Conservation (phyloP, 441 rosid species). For the Theobroma grandiflorum region DNA sequence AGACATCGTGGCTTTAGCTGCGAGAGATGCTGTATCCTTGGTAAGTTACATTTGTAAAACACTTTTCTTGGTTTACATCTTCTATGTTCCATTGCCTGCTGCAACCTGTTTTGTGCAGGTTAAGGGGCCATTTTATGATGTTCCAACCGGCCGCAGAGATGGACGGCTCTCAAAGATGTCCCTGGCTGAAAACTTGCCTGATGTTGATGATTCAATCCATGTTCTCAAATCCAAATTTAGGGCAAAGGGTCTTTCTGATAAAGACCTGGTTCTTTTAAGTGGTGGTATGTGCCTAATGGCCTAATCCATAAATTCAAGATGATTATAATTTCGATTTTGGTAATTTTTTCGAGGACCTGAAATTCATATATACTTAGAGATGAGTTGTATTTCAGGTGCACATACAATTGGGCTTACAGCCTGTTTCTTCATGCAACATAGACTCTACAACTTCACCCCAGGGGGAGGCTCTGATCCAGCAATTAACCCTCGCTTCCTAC, state of each 20-base stretch:
- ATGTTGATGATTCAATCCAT: constrained; percentile 56
- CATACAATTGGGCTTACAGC: constrained; percentile 75
- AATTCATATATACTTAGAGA: background rate
- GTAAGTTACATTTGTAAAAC: constrained; percentile 33
- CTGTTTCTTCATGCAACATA: constrained; percentile 63
- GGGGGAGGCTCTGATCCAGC: constrained; percentile 55
- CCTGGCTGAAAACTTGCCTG: constrained; percentile 58
- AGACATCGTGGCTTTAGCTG: constrained; percentile 79
- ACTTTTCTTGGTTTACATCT: background rate
- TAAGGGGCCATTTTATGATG: constrained; percentile 59
- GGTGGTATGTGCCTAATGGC: constrained; percentile 41
- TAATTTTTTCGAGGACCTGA: background rate
- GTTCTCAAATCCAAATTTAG: constrained; percentile 57
- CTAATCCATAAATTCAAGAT: background rate
- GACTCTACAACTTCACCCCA: constrained; percentile 52
- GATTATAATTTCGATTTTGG: background rate
- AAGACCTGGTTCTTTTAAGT: constrained; percentile 74
- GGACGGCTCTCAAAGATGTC: constrained; percentile 50
- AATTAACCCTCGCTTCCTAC: constrained; percentile 50
- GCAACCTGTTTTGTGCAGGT: constrained; percentile 35
- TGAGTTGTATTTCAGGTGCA: constrained; percentile 49
- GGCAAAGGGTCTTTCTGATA: constrained; percentile 65
- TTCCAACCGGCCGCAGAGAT: constrained; percentile 79
- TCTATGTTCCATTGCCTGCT: background rate
- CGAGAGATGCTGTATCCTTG: constrained; percentile 72